Conservation (phyloP, 306 rosid genomes). For the Malus sylvestris region DNA sequence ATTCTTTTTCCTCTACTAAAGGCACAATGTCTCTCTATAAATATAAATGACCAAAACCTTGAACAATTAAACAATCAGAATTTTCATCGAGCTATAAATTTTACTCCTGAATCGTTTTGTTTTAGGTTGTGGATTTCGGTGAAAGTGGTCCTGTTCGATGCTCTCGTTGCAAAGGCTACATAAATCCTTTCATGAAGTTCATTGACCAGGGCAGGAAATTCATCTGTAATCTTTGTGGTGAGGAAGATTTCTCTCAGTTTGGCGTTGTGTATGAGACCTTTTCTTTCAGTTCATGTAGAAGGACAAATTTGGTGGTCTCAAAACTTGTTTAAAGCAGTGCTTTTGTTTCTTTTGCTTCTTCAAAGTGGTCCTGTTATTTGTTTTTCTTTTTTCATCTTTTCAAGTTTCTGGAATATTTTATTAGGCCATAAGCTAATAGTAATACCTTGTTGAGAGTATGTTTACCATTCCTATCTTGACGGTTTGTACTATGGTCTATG, state of each 20-base stretch:
- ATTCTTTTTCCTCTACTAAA: background rate
- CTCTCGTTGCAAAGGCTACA: constrained; percentile 95
- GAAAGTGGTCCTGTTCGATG: constrained; percentile 98
- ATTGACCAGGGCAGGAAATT: constrained; percentile 93
- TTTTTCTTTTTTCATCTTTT: background rate
- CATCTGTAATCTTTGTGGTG: constrained; percentile 94
- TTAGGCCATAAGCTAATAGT: background rate
- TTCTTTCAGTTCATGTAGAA: background rate
- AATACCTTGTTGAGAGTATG: background rate
- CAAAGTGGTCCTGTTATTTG: background rate
- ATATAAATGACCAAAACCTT: background rate
- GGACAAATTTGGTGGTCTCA: background rate
- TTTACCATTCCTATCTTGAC: background rate
- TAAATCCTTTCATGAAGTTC: constrained; percentile 96
- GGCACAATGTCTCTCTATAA: background rate
- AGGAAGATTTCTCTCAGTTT: constrained; percentile 28
- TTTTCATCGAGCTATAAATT: background rate
- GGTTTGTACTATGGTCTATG: background rate
- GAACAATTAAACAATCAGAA: background rate
- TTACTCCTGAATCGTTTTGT: background rate
- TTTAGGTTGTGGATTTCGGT: constrained; percentile 95
- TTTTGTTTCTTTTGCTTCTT: background rate
- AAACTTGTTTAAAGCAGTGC: background rate
- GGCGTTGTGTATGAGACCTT: background rate
- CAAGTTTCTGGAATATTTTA: background rate